These are phyloP conservation scores for Magnusiomyces starmeri DNA, from an alignment of 1,139 yeast species.

Conservation along the genomic window DNA sequence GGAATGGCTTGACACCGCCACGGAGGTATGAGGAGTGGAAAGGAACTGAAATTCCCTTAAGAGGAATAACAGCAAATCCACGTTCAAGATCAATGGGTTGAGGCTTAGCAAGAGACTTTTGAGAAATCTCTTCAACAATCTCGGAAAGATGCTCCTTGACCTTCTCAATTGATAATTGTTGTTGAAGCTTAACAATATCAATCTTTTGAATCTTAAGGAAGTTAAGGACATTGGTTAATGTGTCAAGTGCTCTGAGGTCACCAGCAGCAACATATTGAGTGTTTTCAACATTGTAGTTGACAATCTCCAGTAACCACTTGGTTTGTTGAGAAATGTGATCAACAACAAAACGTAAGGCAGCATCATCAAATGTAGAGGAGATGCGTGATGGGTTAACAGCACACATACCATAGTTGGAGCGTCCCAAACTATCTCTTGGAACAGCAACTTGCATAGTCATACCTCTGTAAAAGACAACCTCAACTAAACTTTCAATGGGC, in stretches of 20 bases:
- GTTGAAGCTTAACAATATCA: constrained; percentile 83
- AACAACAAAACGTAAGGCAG: constrained; percentile 91
- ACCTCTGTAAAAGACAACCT: constrained; percentile 98
- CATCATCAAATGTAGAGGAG: constrained; percentile 79
- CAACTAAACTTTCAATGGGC: constrained; percentile 97
- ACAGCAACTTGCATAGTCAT: constrained; percentile 99
- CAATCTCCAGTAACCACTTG: constrained; percentile 93
- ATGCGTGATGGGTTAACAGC: constrained; percentile 97
- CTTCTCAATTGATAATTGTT: constrained; percentile 72
- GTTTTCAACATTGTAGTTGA: constrained; percentile 95
- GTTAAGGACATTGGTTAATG: constrained; percentile 87
- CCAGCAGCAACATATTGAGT: constrained; percentile 98
- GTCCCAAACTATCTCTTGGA: constrained; percentile 88
- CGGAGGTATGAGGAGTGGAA: constrained; percentile 97
- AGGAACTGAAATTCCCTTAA: constrained; percentile 97
- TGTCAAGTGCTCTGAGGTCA: constrained; percentile 90
- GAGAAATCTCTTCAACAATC: constrained; percentile 78
- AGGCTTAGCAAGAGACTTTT: constrained; percentile 74
- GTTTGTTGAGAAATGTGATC: constrained; percentile 79
- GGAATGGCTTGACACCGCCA: constrained; percentile 98
- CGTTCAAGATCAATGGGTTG: constrained; percentile 96
- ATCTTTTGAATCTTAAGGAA: constrained; percentile 89
- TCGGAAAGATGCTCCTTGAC: constrained; percentile 82
- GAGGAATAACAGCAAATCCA: constrained; percentile 97
- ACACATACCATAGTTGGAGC: constrained; percentile 98